Evolutionary conservation across 2,329 filamentous ascomycete genomes (phyloP), one percentile per base, ranked within the genome.

Genomic region (Nakataea oryzae): DNA sequence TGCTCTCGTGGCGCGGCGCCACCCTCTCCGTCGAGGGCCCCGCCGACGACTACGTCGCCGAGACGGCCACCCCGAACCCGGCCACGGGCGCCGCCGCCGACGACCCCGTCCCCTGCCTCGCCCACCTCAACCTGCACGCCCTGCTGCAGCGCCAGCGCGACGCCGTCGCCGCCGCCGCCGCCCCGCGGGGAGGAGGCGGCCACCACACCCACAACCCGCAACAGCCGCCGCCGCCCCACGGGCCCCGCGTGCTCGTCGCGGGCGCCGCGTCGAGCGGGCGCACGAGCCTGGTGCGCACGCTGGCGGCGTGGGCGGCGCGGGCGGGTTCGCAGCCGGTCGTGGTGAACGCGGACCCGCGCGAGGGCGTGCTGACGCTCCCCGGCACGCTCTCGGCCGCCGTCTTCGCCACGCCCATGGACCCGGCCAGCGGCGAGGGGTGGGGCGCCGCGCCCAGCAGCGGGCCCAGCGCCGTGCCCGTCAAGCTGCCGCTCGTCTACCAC

Each of bases 1-100:
- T 99, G 70, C 90, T 90, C 74, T 96, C 93, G 60, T 96, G 91
- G 88, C 86, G 93, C 70, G 93, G 95, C 69, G 97, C 92, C 75
- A 86, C 86, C 61, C 78, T 99, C 64, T 90, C 97, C 74, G 81
- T 97, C 63, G 85, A 81, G 56, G 87, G 87, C 2, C 76, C 78
- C 13, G 81, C 81, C 60, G 78, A 83, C 62, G 80, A 84, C 65
- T 76, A 75, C 58, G 75, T 84, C 29, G 87, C 87, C 56, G 85
- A 89, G 62, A 87, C 84, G 62, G 63, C 84, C 79, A 75, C 84
- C 73, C 76, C 90, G 54, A 29, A 26, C 26, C 41, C 41, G 41
- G 41, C 41, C 41, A 50, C 41, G 41, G 41, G 41, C 41, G 54
- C 9, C 41, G 34, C 57, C n/a, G 55, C 27, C 56, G 59, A 28